phyloP scores from a whole-genome alignment of 441 rosid genomes.

The Arabidopsis hybrid region DNA sequence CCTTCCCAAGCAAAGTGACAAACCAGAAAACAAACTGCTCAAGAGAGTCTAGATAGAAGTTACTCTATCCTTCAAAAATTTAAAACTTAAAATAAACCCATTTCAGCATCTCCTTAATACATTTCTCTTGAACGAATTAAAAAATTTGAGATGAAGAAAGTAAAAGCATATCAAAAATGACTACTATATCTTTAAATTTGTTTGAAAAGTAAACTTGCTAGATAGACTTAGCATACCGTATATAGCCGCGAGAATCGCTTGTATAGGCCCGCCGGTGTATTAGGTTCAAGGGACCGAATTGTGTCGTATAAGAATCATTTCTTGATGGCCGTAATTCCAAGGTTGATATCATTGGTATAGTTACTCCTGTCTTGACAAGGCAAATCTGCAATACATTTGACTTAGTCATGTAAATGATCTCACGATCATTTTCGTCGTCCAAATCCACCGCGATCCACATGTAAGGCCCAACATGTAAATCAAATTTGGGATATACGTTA shows the following conservation, averaged over 20 bases:
- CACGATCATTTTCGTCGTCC: neutral
- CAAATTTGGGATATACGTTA: slow-evolving; percentile 38
- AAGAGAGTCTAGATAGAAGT: no score
- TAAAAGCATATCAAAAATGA: no score
- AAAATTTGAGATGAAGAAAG: no score
- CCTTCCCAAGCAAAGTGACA: no score
- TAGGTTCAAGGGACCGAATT: slow-evolving; percentile 41
- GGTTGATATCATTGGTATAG: slow-evolving; percentile 57
- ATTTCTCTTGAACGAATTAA: no score
- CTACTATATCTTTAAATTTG: no score
- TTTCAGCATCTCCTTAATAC: no score
- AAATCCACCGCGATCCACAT: slow-evolving; percentile 39
- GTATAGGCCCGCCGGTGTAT: slow-evolving; percentile 1
- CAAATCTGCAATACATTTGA: slow-evolving; percentile 42
- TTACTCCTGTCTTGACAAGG: slow-evolving; percentile 40
- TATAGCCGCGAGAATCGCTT: slow-evolving; percentile 1
- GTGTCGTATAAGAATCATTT: slow-evolving; percentile 40
- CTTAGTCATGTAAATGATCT: slow-evolving; percentile 42
- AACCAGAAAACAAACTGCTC: no score
- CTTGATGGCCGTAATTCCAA: slow-evolving; percentile 51
- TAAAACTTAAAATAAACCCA: no score
- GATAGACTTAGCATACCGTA: slow-evolving; percentile 10
- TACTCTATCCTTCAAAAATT: no score
- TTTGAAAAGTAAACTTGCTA: neutral
- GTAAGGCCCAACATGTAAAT: slow-evolving; percentile 46